A percentile compares a stretch with the other conserved stretches of the same genome.
phyloP scores from a whole-genome alignment of 805 yeast genomes.

The Metschnikowia lochheadii region DNA sequence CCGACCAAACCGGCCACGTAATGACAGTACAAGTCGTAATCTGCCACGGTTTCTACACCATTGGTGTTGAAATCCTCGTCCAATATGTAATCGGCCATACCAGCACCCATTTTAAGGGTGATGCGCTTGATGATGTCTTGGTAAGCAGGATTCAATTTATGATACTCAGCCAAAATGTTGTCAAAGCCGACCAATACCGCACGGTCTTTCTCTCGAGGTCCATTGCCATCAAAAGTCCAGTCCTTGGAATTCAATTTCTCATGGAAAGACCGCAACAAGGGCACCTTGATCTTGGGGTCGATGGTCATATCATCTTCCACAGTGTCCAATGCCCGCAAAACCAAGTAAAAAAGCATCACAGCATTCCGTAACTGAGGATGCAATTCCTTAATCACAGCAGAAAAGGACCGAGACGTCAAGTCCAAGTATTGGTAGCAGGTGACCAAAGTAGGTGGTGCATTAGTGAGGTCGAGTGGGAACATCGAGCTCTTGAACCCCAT shows the following conservation, averaged over 20 bases:
- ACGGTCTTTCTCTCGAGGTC: conserved; percentile 77
- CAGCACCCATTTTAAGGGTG: conserved; percentile 86
- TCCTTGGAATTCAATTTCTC: conserved; percentile 56
- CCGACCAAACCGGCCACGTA: conserved; percentile 98
- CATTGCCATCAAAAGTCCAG: conserved; percentile 79
- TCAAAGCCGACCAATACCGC: conserved; percentile 78
- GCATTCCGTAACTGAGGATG: conserved; percentile 85
- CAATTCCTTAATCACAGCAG: conserved; percentile 87
- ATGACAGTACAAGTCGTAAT: conserved; percentile 89
- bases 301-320: conserved; percentile 94
- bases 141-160: conserved; percentile 66
- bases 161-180: conserved; percentile 63
- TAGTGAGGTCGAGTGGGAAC: conserved; percentile 44
- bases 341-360: conserved; percentile 77
- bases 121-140: conserved; percentile 76
- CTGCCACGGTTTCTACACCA: conserved; percentile 75
- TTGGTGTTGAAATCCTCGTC: conserved; percentile 72
- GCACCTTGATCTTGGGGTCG: conserved; percentile 65
- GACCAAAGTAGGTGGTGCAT: conserved; percentile 29
- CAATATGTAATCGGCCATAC: conserved; percentile 91
- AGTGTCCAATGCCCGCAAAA: conserved; percentile 89
- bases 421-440: conserved; percentile 67
- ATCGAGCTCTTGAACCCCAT: conserved; percentile 47
- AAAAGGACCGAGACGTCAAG: conserved; percentile 83
- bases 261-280: conserved; percentile 66